These are phyloP conservation scores for Psilocybe cyanescens DNA, from an alignment of 768 basidiomycete species.

Conservation along the genomic window DNA sequence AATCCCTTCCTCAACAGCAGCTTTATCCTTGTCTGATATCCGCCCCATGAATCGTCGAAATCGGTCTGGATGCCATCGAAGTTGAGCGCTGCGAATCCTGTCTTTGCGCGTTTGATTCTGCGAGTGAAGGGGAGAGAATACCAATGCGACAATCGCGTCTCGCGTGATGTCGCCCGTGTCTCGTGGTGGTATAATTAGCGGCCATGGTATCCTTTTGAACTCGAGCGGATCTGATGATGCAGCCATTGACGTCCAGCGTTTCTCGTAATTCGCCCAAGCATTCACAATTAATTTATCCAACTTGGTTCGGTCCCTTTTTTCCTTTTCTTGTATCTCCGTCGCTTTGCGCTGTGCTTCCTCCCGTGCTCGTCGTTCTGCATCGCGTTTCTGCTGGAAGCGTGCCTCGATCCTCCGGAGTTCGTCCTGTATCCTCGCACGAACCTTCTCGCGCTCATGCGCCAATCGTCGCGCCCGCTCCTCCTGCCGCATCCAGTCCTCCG, in stretches of 20 bases:
- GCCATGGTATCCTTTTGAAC: constrained; percentile 78
- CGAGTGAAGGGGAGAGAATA: constrained; percentile 71
- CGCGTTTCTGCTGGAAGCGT: constrained; percentile 52
- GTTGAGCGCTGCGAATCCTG: constrained; percentile 65
- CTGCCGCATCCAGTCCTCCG: constrained; percentile 55
- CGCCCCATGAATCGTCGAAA: constrained; percentile 61
- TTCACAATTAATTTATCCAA: constrained; percentile 50
- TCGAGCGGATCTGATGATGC: constrained; percentile 49
- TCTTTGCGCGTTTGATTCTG: constrained; percentile 61
- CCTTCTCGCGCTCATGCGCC: constrained; percentile 49
- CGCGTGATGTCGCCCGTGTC: constrained; percentile 54
- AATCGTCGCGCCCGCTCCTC: constrained; percentile 48
- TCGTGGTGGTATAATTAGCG: constrained; percentile 47
- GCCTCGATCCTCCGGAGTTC: constrained; percentile 59
- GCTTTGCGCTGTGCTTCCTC: constrained; percentile 51
- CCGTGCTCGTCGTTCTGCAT: constrained; percentile 49
- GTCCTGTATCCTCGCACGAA: constrained; percentile 51
- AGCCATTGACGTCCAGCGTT: constrained; percentile 59
- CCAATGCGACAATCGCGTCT: constrained; percentile 58
- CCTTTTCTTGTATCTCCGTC: constrained; percentile 45
- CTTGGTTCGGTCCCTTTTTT: constrained; percentile 43
- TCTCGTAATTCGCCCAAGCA: constrained; percentile 69
- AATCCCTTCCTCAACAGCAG: constrained; percentile 60
- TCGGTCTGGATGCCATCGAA: constrained; percentile 84
- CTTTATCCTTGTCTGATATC: constrained; percentile 56